Percentiles rank a stretch among this genome's conserved stretches.
phyloP scores from a whole-genome alignment of 345 rosid species.

The Stellera chamaejasme region DNA sequence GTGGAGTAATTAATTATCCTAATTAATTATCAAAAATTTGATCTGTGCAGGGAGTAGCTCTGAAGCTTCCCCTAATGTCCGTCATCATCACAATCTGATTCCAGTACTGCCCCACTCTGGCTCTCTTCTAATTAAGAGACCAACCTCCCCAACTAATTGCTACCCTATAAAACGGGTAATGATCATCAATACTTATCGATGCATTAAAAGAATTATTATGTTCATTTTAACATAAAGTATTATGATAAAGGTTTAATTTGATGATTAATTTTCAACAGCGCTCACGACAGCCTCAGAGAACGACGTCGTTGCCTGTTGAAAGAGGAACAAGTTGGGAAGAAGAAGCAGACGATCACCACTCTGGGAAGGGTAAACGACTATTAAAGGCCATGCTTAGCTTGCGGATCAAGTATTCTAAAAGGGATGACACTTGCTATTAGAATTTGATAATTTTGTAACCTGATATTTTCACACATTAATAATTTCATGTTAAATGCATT shows the following conservation, averaged over 20 bases:
- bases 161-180: conserved; percentile 27
- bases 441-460: too few species aligned
- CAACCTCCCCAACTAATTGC: conserved; percentile 37
- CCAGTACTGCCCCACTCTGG: conserved; percentile 31
- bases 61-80: conserved; percentile 32
- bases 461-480: too few species aligned
- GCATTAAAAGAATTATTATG: too few species aligned
- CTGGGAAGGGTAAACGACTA: conserved; percentile 47
- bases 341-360: conserved; percentile 27
- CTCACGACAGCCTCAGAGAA: conserved; percentile 41
- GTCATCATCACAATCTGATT: conserved; percentile 15
- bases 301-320: conserved; percentile 28
- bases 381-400: conserved; percentile 66
- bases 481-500: too few species aligned
- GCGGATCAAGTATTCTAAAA: conserved; percentile 33
- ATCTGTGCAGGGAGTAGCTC: conserved; percentile 31
- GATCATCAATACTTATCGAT: too few species aligned
- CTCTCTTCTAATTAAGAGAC: conserved; percentile 36
- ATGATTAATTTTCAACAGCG: conserved; percentile 20
- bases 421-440: conserved; percentile 27
- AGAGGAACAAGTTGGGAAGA: conserved; percentile 23
- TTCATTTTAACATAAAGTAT: neutral
- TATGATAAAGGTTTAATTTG: neutral
- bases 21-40: conserved; percentile 5
- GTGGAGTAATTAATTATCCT: neutral